Percentiles rank a stretch among this genome's conserved stretches.
These are phyloP conservation scores for Leptodontidium sp. DNA, from an alignment of 2,329 filamentous ascomycete species.

Conservation along the genomic window DNA sequence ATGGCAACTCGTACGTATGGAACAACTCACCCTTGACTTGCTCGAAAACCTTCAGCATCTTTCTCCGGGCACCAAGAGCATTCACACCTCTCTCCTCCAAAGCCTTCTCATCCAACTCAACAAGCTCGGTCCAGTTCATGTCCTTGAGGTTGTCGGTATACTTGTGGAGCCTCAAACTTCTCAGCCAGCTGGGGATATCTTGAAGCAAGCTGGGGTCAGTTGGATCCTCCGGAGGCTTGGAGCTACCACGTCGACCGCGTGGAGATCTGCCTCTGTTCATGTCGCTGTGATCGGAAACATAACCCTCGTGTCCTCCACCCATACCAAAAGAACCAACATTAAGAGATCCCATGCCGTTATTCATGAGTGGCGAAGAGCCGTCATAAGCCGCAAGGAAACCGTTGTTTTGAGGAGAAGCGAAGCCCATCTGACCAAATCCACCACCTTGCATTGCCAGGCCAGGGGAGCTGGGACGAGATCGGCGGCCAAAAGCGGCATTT, in stretches of 20 bases:
- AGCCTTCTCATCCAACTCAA: conserved; percentile 92
- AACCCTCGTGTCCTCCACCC: conserved; percentile 77
- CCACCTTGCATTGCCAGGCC: conserved; percentile 82
- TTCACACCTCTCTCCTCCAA: conserved; percentile 94
- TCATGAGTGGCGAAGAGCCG: conserved; percentile 72
- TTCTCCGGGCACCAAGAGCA: conserved; percentile 90
- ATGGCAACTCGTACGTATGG: neutral
- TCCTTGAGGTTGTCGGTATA: conserved; percentile 99
- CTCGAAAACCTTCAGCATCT: conserved; percentile 99
- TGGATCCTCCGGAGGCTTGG: conserved; percentile 96
- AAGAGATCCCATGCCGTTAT: conserved; percentile 74
- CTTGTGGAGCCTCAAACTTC: conserved; percentile 94
- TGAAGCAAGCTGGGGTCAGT: conserved; percentile 89
- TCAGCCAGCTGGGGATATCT: conserved; percentile 95
- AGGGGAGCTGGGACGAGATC: conserved; percentile 89
- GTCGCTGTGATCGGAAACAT: conserved; percentile 93
- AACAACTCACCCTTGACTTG: conserved; percentile 78
- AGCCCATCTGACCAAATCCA: conserved; percentile 70
- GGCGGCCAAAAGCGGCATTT: conserved; percentile 66
- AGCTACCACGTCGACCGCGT: conserved; percentile 89
- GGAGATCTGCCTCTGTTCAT: conserved; percentile 91
- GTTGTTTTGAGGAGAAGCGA: conserved; percentile 91
- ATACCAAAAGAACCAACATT: conserved; percentile 77
- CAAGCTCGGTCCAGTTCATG: conserved; percentile 92
- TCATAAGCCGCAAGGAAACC: conserved; percentile 93